Conservation (phyloP, 257 asterid genomes). For the Prunella vulgaris region DNA sequence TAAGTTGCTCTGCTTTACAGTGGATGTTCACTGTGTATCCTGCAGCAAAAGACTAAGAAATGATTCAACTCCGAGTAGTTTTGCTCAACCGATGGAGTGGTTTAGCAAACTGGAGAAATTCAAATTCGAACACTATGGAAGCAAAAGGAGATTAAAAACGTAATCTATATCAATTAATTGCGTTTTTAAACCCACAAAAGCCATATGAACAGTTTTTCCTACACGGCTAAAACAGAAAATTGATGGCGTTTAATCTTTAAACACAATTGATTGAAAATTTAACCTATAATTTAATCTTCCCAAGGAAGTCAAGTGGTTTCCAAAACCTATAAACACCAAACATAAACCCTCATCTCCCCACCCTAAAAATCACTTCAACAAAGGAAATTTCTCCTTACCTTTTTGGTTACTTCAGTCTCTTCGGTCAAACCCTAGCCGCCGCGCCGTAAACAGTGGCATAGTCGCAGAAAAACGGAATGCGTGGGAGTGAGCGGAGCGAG, state of each 20-base stretch:
- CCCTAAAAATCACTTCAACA: neutral
- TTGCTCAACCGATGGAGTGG: neutral
- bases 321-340: neutral
- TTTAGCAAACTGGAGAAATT: neutral
- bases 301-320: neutral
- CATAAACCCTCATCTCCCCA: neutral
- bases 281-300: neutral
- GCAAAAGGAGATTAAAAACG: neutral
- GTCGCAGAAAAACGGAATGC: too few species aligned
- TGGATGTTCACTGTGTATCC: neutral
- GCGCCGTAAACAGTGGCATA: too few species aligned
- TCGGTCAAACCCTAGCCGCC: too few species aligned
- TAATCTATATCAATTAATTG: neutral
- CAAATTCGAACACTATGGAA: neutral
- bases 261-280: neutral
- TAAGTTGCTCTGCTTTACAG: neutral
- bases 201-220: neutral
- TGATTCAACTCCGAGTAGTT: neutral
- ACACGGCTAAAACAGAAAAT: too few species aligned
- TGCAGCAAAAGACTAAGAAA: neutral
- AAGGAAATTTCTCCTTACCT: neutral
- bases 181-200: too few species aligned
- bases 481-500: too few species aligned
- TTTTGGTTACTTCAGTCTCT: too few species aligned
- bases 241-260: too few species aligned